phyloP scores from a whole-genome alignment of 1,139 yeast species.

The Protomyces gravidus region DNA sequence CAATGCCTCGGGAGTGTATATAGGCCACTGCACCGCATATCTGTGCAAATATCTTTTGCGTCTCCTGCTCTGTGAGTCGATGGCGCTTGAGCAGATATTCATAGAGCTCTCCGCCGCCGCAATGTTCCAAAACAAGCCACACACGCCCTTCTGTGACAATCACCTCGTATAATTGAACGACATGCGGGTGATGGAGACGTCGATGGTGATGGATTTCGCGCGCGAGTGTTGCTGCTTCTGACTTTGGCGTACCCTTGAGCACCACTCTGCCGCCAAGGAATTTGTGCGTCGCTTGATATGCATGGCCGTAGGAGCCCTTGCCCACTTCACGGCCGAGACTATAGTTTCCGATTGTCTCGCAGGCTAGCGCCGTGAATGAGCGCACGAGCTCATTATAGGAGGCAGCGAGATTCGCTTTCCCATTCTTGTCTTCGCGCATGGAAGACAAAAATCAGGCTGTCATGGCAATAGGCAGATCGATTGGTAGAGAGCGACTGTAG shows the following conservation, averaged over 20 bases:
- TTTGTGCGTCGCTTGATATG: conserved; percentile 23
- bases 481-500: too few relatives aligned
- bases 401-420: conserved; percentile 26
- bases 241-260: conserved; percentile 71
- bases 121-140: conserved; percentile 87
- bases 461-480: too few relatives aligned
- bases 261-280: conserved; percentile 44
- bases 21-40: conserved; percentile 76
- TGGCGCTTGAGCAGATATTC: conserved; percentile 57
- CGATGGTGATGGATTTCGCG: conserved; percentile 86
- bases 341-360: conserved; percentile 34
- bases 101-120: conserved; percentile 82
- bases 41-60: conserved; percentile 65
- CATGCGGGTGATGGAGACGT: conserved; percentile 76
- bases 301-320: conserved; percentile 28
- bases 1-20: conserved; percentile 74
- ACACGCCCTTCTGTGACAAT: conserved; percentile 72
- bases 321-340: conserved; percentile 32
- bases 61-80: conserved; percentile 53
- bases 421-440: conserved; percentile 6
- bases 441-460: too few relatives aligned
- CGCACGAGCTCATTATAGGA: conserved; percentile 25
- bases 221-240: conserved; percentile 77
- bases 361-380: conserved; percentile 18
- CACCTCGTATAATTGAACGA: conserved; percentile 80